Conservation (phyloP, 139 green algal genomes). For the Micractinium conductrix region DNA sequence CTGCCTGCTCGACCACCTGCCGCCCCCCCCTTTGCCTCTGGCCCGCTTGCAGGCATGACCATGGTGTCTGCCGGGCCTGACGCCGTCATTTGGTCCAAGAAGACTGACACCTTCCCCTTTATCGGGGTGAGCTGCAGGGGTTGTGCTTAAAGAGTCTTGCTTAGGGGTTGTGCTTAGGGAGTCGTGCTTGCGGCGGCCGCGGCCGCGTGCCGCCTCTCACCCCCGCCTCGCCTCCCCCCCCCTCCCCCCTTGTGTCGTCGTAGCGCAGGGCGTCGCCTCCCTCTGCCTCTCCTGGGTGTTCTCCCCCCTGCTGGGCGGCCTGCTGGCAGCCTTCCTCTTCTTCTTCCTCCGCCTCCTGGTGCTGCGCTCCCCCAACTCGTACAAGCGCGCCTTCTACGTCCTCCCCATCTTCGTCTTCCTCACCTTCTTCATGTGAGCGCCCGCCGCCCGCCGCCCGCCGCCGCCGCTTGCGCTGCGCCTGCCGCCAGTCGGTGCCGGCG, state of each 20-base stretch:
- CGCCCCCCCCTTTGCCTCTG: no score
- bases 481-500: not conserved
- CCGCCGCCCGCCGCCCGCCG: no score
- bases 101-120: constrained; percentile 51
- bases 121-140: constrained; percentile 56
- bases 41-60: constrained; percentile 27
- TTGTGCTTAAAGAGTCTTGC: no score
- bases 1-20: no score
- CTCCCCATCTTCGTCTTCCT: not conserved
- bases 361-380: not conserved
- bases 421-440: not conserved
- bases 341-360: not conserved
- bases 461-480: not conserved
- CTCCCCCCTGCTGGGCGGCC: constrained; percentile 2
- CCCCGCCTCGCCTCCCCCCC: no score
- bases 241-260: no score
- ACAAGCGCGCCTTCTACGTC: constrained; percentile 15
- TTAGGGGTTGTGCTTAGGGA: no score
- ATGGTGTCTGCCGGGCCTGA: constrained; percentile 32
- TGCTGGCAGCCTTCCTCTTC: not conserved
- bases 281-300: constrained; percentile 17
- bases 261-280: not conserved
- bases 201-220: no score
- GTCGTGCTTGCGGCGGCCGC: no score
- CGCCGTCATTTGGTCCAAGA: constrained; percentile 28